A percentile compares a stretch with the other conserved stretches of the same genome.
phyloP scores from a whole-genome alignment of 306 rosid genomes.

The Trichosanthes truncata region DNA sequence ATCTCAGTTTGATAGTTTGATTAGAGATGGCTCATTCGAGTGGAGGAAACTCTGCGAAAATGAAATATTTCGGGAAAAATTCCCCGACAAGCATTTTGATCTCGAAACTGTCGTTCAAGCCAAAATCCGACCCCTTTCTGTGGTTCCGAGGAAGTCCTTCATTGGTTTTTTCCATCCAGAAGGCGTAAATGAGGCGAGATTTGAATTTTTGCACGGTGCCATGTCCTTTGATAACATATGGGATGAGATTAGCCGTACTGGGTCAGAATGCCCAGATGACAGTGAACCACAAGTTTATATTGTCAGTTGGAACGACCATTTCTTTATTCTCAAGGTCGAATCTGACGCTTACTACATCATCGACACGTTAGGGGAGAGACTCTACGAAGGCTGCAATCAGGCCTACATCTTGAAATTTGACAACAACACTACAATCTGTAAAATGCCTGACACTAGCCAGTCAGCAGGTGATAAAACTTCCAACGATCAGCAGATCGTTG shows the following conservation, averaged over 20 bases:
- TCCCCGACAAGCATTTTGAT: constrained; percentile 97
- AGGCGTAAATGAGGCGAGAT: constrained; percentile 80
- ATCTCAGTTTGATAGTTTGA: constrained; percentile 88
- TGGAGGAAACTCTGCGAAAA: constrained; percentile 94
- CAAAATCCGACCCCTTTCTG: constrained; percentile 78
- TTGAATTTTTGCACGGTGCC: constrained; percentile 83
- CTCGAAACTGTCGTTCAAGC: constrained; percentile 93
- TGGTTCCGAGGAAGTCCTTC: constrained; percentile 61
- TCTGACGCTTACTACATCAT: constrained; percentile 76
- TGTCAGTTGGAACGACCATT: constrained; percentile 98
- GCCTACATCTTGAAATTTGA: constrained; percentile 90
- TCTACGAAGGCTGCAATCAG: constrained; percentile 89
- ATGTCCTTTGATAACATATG: constrained; percentile 97
- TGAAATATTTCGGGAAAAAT: constrained; percentile 61
- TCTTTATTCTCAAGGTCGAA: constrained; percentile 93
- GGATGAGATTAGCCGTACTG: constrained; percentile 81
- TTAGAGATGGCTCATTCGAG: constrained; percentile 85
- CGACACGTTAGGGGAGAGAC: constrained; percentile 95
- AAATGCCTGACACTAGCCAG: constrained; percentile 29
- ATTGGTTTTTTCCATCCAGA: constrained; percentile 97
- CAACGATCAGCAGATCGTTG: constrained; percentile 32
- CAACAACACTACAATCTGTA: constrained; percentile 46
- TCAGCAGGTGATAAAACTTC: constrained; percentile 44
- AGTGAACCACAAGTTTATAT: constrained; percentile 63
- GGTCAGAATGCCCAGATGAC: constrained; percentile 30